phyloP scores from a whole-genome alignment of 208 protist species.

The Trichomonas vaginalis region DNA sequence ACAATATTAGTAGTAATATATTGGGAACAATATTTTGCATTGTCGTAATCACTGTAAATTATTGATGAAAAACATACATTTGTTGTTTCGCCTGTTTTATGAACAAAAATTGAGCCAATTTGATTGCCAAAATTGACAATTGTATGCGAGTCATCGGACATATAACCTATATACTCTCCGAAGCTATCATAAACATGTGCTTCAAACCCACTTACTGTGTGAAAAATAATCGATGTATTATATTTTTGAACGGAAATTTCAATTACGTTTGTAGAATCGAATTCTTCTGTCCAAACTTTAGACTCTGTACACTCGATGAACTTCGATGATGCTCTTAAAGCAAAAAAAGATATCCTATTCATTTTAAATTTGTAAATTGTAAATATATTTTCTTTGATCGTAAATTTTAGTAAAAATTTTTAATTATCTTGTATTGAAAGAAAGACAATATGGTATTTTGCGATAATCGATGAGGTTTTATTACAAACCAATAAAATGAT shows the following conservation, averaged over 20 bases:
- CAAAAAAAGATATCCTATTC: neutral
- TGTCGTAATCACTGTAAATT: neutral
- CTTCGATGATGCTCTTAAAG: neutral
- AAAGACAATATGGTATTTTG: no score
- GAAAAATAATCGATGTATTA: neutral
- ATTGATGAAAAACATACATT: neutral
- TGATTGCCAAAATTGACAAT: neutral
- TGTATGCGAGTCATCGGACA: neutral
- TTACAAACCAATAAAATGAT: no score
- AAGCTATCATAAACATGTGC: neutral
- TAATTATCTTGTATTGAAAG: no score
- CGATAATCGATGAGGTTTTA: no score
- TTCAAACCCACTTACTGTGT: neutral
- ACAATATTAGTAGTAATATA: neutral
- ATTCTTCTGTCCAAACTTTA: neutral
- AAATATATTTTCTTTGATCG: neutral
- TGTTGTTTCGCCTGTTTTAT: neutral
- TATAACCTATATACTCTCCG: neutral
- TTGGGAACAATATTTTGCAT: neutral
- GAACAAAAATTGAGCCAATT: neutral
- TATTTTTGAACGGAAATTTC: neutral
- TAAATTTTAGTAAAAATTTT: neutral
- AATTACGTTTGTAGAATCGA: neutral
- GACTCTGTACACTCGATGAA: neutral
- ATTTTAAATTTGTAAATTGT: no score